A percentile compares a stretch with the other conserved stretches of the same genome.
phyloP scores from a whole-genome alignment of 2,329 filamentous ascomycete genomes.

The Cyphellophora europaea region DNA sequence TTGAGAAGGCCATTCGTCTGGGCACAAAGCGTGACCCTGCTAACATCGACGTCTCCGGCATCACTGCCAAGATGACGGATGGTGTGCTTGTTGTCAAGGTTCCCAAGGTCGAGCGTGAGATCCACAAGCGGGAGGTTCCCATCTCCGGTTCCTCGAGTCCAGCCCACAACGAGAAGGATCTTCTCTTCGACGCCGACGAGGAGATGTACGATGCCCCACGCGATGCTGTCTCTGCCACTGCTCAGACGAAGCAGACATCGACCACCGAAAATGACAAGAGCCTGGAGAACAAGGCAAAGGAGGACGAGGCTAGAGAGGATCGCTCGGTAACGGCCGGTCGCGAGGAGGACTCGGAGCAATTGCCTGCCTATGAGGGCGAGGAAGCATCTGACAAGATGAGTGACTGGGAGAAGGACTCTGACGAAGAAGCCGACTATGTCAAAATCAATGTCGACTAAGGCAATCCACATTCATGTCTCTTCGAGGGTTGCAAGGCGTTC shows the following conservation, averaged over 20 bases:
- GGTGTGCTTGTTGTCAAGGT: constrained; percentile 69
- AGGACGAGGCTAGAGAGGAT: constrained; percentile 15
- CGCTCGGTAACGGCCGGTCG: constrained; percentile 21
- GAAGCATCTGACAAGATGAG: constrained; percentile 14
- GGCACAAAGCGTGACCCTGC: constrained; percentile 42
- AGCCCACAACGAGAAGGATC: constrained; percentile 40
- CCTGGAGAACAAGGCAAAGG: constrained; percentile 7
- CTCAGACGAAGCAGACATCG: background rate
- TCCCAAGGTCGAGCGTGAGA: constrained; percentile 58
- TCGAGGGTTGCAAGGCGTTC: too few relatives aligned
- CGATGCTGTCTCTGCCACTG: background rate
- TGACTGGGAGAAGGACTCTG: constrained; percentile 18
- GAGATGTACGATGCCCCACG: constrained; percentile 10
- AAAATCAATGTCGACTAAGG: constrained; percentile 48
- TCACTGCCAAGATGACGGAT: constrained; percentile 69
- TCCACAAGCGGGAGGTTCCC: constrained; percentile 37
- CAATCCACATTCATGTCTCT: too few relatives aligned
- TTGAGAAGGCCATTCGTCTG: constrained; percentile 61
- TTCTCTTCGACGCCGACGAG: constrained; percentile 29
- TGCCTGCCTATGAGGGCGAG: constrained; percentile 13
- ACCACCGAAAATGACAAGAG: constrained; percentile 11
- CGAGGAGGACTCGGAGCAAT: constrained; percentile 19
- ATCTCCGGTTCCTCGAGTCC: constrained; percentile 11
- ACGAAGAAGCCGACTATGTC: constrained; percentile 37
- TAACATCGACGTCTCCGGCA: constrained; percentile 56